Percentiles rank a stretch among this genome's conserved stretches.
These are phyloP conservation scores for Aechmea fasciata DNA, from an alignment of 176 grass and related monocot genomes.

Conservation along the genomic window DNA sequence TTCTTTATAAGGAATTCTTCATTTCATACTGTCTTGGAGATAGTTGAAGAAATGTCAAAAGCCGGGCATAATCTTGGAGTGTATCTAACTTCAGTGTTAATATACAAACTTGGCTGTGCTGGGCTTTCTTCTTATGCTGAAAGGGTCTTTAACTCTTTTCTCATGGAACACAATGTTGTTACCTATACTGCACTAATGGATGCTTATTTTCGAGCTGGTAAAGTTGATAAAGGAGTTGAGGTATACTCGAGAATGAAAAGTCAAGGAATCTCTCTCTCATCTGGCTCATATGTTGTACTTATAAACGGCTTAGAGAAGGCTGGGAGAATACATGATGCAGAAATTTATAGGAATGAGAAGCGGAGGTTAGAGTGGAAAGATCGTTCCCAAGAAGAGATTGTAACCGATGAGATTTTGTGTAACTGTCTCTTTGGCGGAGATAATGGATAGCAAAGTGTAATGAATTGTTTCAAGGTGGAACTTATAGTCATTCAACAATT, in stretches of 20 bases:
- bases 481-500: too few species aligned
- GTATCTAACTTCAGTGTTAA: conserved; percentile 53
- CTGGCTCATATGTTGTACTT: conserved; percentile 46
- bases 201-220: conserved; percentile 50
- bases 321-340: conserved; percentile 35
- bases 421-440: conserved; percentile 44
- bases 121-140: conserved; percentile 37
- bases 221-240: conserved; percentile 40
- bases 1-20: conserved; percentile 42
- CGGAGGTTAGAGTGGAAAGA: conserved; percentile 41
- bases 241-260: conserved; percentile 39
- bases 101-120: conserved; percentile 42
- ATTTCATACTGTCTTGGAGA: conserved; percentile 33
- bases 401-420: conserved; percentile 49
- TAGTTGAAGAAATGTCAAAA: conserved; percentile 51
- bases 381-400: conserved; percentile 22
- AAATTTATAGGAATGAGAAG: conserved; percentile 52
- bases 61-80: conserved; percentile 41
- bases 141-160: conserved; percentile 40
- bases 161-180: conserved; percentile 47
- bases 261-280: conserved; percentile 31
- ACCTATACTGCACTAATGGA: conserved; percentile 53
- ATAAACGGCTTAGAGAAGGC: conserved; percentile 53
- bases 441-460: conserved; percentile 16
- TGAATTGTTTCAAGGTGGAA: too few species aligned